phyloP scores from a whole-genome alignment of 2,329 filamentous ascomycete species.

The Curvularia sp. region DNA sequence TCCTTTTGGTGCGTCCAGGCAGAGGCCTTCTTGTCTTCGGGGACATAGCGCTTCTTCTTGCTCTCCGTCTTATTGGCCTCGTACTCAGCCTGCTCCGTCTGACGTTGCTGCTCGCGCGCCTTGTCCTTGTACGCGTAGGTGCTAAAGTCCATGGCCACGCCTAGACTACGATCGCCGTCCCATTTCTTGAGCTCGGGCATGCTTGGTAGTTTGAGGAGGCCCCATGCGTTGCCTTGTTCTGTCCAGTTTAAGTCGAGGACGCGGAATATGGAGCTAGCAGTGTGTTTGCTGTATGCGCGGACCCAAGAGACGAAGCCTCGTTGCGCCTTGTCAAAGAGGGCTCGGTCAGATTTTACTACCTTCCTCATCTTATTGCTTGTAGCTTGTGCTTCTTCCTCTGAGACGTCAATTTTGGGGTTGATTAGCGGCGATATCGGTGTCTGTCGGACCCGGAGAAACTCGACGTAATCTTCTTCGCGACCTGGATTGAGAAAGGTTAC shows the following conservation, averaged over 20 bases:
- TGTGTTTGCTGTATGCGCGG: constrained; percentile 87
- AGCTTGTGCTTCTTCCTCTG: constrained; percentile 65
- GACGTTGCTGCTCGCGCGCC: constrained; percentile 52
- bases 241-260: constrained; percentile 83
- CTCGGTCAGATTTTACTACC: constrained; percentile 66
- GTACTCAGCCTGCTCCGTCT: constrained; percentile 42
- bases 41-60: constrained; percentile 40
- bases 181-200: constrained; percentile 79
- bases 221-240: constrained; percentile 83
- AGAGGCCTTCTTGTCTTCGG: constrained; percentile 37
- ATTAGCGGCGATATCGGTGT: constrained; percentile 76
- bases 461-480: constrained; percentile 85
- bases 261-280: constrained; percentile 89
- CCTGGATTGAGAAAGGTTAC: constrained; percentile 86
- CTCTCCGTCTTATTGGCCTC: constrained; percentile 25
- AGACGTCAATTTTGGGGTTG: constrained; percentile 64
- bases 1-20: constrained; percentile 51
- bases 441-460: constrained; percentile 84
- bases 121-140: constrained; percentile 56
- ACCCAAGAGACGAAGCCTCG: constrained; percentile 94
- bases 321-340: constrained; percentile 85
- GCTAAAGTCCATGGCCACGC: constrained; percentile 52
- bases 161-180: constrained; percentile 54
- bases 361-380: constrained; percentile 68
- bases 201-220: constrained; percentile 81